phyloP scores from a whole-genome alignment of 108 stramenopile genomes.

The Epipyxis sp. region DNA sequence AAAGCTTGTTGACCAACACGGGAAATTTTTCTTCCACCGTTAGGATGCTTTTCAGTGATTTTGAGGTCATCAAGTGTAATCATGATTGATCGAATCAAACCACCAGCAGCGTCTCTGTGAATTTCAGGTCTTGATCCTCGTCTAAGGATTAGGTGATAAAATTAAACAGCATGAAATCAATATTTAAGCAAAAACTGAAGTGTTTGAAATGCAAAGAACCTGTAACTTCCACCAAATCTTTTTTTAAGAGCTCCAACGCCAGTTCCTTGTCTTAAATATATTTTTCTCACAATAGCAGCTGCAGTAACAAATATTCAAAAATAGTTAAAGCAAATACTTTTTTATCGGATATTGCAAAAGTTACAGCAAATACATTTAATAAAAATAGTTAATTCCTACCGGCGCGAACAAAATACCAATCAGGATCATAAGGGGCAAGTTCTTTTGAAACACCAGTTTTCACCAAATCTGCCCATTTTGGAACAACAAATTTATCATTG shows the following conservation, averaged over 20 bases:
- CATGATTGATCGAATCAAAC: constrained; percentile 90
- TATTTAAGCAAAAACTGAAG: too few species aligned
- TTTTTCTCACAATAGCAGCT: constrained; percentile 94
- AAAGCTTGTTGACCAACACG: constrained; percentile 95
- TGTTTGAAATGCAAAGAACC: too few species aligned
- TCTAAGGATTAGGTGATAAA: constrained; percentile 38
- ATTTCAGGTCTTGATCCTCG: constrained; percentile 83
- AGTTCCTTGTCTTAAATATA: constrained; percentile 92
- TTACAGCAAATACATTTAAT: not conserved
- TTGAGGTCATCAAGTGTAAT: constrained; percentile 84
- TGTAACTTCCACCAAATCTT: constrained; percentile 91
- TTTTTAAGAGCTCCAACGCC: constrained; percentile 93
- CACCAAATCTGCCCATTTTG: constrained; percentile 93
- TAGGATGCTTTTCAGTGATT: constrained; percentile 79
- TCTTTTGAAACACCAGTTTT: constrained; percentile 97
- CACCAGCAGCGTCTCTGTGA: constrained; percentile 83
- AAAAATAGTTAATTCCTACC: constrained; percentile 9
- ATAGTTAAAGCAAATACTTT: not conserved
- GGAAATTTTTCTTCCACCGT: constrained; percentile 78
- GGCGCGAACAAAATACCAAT: constrained; percentile 99
- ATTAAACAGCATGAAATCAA: too few species aligned
- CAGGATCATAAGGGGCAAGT: constrained; percentile 94
- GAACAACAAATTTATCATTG: constrained; percentile 93
- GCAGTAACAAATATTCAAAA: not conserved
- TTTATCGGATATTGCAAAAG: not conserved